A percentile compares a stretch with the other conserved stretches of the same genome.
phyloP scores from a whole-genome alignment of 768 basidiomycete genomes.

The Boletellus sp. region DNA sequence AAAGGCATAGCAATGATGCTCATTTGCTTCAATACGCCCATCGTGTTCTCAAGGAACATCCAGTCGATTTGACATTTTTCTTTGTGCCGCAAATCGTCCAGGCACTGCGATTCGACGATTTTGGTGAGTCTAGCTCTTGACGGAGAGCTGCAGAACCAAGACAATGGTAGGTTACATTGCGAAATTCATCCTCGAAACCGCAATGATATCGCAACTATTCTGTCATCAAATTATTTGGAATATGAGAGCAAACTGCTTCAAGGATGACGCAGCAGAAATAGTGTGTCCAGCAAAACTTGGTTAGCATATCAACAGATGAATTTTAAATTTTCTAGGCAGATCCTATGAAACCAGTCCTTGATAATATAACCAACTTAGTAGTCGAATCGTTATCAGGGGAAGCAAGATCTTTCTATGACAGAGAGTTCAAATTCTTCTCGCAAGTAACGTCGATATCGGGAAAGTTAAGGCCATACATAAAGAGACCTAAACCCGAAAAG shows the following conservation, averaged over 20 bases:
- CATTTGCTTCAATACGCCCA: slow-evolving; percentile 93
- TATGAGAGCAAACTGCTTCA: slow-evolving; percentile 98
- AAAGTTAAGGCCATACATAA: slow-evolving; percentile 94
- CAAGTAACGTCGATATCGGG: slow-evolving; percentile 98
- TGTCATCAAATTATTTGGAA: slow-evolving; percentile 99
- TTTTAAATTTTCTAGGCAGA: slow-evolving; percentile 60
- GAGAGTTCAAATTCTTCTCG: slow-evolving; percentile 93
- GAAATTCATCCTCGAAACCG: slow-evolving; percentile 94
- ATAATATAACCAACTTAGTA: slow-evolving; percentile 75
- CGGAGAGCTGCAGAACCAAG: not conserved
- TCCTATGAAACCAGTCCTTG: slow-evolving; percentile 94
- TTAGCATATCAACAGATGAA: not conserved
- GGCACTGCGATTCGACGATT: slow-evolving; percentile 83
- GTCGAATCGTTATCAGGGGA: slow-evolving; percentile 85
- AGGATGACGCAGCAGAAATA: slow-evolving; percentile 83
- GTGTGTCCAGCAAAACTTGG: slow-evolving; percentile 40
- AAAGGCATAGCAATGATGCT: slow-evolving; percentile 78
- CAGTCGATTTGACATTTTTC: slow-evolving; percentile 94
- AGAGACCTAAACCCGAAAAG: slow-evolving; percentile 92
- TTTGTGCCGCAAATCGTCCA: slow-evolving; percentile 99
- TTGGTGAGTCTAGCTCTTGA: slow-evolving; percentile 49
- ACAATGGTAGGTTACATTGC: slow-evolving; percentile 75
- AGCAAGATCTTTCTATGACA: slow-evolving; percentile 84
- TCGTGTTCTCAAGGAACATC: slow-evolving; percentile 90
- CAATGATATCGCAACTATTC: slow-evolving; percentile 95